Evolutionary conservation across 371 early-diverging fungal genomes (phyloP), one percentile per base, ranked within the genome.

Genomic region (Homolaphlyctis polyrhiza): DNA sequence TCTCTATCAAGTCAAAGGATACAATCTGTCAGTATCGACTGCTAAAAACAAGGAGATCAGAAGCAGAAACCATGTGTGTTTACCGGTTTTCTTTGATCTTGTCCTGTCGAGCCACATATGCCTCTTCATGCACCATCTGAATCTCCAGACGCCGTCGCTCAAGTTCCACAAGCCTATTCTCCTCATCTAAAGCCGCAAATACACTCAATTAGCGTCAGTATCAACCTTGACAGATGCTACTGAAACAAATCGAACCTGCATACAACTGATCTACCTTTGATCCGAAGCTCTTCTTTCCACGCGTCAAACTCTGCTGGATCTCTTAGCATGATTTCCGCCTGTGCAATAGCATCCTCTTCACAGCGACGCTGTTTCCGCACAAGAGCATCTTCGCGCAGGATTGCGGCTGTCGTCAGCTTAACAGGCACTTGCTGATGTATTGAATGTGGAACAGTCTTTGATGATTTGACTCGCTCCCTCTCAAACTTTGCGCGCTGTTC

Each of bases 41-140:
- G 23, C 23, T 45, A 45, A 16, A 16, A n/a, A n/a, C n/a, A n/a
- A n/a, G 39, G 39, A 8, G 11, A 39, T 39, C 11, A 11, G 39
- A 39, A 11, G 18, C 39, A 39, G 39, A 18, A 8, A 18, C 21
- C 11, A 50, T 21, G 50, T 50, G 28, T 57, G 32, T 57, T 2
- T 57, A 68, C 67, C 71, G 59, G 63, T 80, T 80, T 34, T 74
- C 72, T 30, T 59, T 67, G 21, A 71, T 29, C 48, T 66, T 67
- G 0, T 69, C 74, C 50, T 72, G 65, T 23, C 67, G 68, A 5
- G 81, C 75, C 30, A 66, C 65, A 48, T 67, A 68, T 18, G 77
- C 70, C 1, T 80, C 78, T 69, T 80, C 81, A 45, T 78, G 81
- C 3, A 68, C 34, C 21, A 80, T 69, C 51, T 78, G 78, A 27